Evolutionary conservation across 352 stramenopile genomes (phyloP), one percentile per base, ranked within the genome.

Genomic region (Phytophthora sansomeana): DNA sequence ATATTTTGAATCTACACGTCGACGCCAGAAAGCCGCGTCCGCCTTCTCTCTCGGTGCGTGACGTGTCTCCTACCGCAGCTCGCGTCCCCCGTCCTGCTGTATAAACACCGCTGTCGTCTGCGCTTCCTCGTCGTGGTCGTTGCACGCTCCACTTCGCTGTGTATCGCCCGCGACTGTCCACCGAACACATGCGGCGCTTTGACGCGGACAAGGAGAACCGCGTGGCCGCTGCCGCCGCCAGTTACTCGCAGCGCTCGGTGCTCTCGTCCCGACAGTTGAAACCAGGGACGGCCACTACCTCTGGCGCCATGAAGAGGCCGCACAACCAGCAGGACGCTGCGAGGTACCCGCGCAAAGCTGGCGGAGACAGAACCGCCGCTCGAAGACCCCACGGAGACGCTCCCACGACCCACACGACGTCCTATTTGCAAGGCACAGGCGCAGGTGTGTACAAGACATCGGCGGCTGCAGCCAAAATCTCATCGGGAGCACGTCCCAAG

Each of bases 191-290:
- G 82, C 80, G 78, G 47, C 80, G 80, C 39, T 85, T 85, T 42
- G 80, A 91, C 55, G 78, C 77, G 9, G 83, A 89, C 53, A 91
- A 89, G 63, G 83, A 91, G 71, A 91, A 91, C 59, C 72, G 74
- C 30, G 50, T 73, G 33, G 65, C 54, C 5, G 43, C 60, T 19
- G 21, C 60, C 32, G 26, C 42, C 39, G 58, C 63, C 29, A 71
- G 58, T 41, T 58, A 68, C 39, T 63, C 59, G 26, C 57, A 74
- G 13, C 59, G 58, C 28, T 54, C 49, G 30, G 50, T 62, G 35
- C 72, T 59, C 17, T 67, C 69, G 21, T 51, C 62, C 21, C 69
- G 64, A 0, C 59, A 63, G 21, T 24, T 79, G 0, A 69, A 74
- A 30, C 14, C 63, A 26, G 44, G 54, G 2, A 58, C 44, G 1